A percentile compares a stretch with the other conserved stretches of the same genome.
phyloP scores from a whole-genome alignment of 768 basidiomycete genomes.

The Pisolithus orientalis region DNA sequence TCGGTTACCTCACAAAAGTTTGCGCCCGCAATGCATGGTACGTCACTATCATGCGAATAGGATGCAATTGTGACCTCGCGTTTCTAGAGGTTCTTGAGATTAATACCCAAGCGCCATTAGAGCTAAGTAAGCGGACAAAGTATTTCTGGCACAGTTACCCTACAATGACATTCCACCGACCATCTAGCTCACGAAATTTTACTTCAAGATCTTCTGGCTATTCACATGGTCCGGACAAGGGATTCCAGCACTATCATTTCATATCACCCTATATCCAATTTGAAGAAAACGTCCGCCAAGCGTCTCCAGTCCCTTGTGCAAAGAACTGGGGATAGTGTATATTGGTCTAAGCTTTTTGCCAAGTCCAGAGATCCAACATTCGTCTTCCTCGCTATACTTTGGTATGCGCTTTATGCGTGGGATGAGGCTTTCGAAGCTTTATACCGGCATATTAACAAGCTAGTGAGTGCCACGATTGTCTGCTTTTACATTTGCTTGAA shows the following conservation, averaged over 20 bases:
- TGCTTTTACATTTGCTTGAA: not conserved
- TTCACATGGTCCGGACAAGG: conserved; percentile 39
- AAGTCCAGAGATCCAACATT: conserved; percentile 40
- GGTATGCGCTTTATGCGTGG: conserved; percentile 52
- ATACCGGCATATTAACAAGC: conserved; percentile 33
- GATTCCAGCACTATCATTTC: conserved; percentile 10
- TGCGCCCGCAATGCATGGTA: not conserved
- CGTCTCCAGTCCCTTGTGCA: conserved; percentile 8
- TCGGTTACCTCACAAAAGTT: not conserved
- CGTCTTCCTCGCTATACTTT: conserved; percentile 40
- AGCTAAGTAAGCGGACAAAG: conserved; percentile 13
- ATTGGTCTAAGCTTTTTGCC: conserved; percentile 6
- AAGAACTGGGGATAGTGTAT: conserved; percentile 4
- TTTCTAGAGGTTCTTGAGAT: conserved; percentile 16
- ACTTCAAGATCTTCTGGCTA: conserved; percentile 37
- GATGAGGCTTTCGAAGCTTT: conserved; percentile 47
- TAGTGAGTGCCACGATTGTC: not conserved
- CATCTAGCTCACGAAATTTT: conserved; percentile 4
- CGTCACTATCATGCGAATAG: not conserved
- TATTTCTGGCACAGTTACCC: not conserved
- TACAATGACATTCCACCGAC: not conserved
- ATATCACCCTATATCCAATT: conserved; percentile 2
- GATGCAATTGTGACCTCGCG: not conserved
- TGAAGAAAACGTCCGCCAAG: conserved; percentile 1
- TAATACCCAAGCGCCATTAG: conserved; percentile 29